Conservation (phyloP, 2,329 filamentous ascomycete genomes). For the Coniochaeta ligniaria region DNA sequence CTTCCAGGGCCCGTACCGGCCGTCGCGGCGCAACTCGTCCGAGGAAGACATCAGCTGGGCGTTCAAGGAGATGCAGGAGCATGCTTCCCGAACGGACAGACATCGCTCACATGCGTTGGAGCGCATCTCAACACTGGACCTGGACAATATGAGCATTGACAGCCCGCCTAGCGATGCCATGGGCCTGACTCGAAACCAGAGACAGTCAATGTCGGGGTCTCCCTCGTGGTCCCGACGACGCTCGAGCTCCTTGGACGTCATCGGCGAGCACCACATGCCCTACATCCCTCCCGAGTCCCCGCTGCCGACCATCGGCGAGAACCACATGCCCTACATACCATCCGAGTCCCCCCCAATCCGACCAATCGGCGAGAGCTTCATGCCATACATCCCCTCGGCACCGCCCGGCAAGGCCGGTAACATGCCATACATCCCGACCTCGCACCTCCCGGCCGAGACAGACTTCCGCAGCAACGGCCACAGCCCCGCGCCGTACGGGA, state of each 20-base stretch:
- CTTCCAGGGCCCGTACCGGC: constrained; percentile 16
- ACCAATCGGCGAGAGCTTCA: constrained; percentile 21
- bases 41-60: constrained; percentile 63
- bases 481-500: constrained; percentile 15
- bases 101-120: constrained; percentile 18
- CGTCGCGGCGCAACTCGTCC: constrained; percentile 50
- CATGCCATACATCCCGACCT: constrained; percentile 18
- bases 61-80: constrained; percentile 71
- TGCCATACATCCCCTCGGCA: constrained; percentile 23
- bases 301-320: constrained; percentile 20
- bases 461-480: constrained; percentile 28
- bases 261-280: constrained; percentile 23
- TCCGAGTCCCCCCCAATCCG: constrained; percentile 15
- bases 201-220: constrained; percentile 23
- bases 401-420: constrained; percentile 16
- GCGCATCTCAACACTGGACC: constrained; percentile 26
- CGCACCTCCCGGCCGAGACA: constrained; percentile 32
- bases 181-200: constrained; percentile 21
- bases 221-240: constrained; percentile 14
- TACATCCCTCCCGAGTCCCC: constrained; percentile 20
- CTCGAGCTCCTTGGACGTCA: constrained; percentile 16
- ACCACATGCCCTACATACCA: constrained; percentile 14
- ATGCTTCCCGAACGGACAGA: constrained; percentile 36
- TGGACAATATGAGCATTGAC: constrained; percentile 26
- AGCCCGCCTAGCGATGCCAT: constrained; percentile 26